Conservation (phyloP, 805 yeast species). For the Diddensiella santjacobensis region DNA sequence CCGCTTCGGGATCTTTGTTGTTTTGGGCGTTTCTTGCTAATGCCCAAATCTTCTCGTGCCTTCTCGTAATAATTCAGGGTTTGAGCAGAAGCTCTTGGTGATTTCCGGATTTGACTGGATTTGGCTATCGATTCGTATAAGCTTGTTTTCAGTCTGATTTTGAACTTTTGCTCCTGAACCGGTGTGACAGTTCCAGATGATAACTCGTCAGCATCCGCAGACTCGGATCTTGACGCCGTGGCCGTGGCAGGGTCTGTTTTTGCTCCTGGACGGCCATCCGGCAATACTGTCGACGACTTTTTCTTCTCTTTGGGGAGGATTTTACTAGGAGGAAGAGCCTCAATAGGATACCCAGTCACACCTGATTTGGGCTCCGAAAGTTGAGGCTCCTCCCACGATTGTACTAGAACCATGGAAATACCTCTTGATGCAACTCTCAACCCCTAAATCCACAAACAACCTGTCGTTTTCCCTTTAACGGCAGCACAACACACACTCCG, state of each 20-base stretch:
- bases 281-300: slow-evolving; percentile 2
- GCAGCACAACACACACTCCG: too few relatives aligned
- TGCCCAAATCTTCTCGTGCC: slow-evolving; percentile 19
- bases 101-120: slow-evolving; percentile 18
- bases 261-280: background rate
- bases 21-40: slow-evolving; percentile 18
- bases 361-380: slow-evolving; percentile 52
- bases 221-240: background rate
- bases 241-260: slow-evolving; percentile 1
- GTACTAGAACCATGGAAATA: background rate
- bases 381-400: slow-evolving; percentile 28
- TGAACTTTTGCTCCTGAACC: slow-evolving; percentile 19
- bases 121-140: slow-evolving; percentile 20
- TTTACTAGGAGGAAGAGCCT: slow-evolving; percentile 60
- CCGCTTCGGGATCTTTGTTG: background rate
- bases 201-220: background rate
- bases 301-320: slow-evolving; percentile 26
- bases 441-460: too few relatives aligned
- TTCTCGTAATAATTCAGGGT: slow-evolving; percentile 17
- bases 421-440: too few relatives aligned
- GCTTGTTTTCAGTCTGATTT: slow-evolving; percentile 23
- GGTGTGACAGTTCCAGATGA: slow-evolving; percentile 14
- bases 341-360: slow-evolving; percentile 71
- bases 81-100: slow-evolving; percentile 11
- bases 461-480: too few relatives aligned